A percentile compares a stretch with the other conserved stretches of the same genome.
Conservation (phyloP, 805 yeast species). For the Candida anglica region DNA sequence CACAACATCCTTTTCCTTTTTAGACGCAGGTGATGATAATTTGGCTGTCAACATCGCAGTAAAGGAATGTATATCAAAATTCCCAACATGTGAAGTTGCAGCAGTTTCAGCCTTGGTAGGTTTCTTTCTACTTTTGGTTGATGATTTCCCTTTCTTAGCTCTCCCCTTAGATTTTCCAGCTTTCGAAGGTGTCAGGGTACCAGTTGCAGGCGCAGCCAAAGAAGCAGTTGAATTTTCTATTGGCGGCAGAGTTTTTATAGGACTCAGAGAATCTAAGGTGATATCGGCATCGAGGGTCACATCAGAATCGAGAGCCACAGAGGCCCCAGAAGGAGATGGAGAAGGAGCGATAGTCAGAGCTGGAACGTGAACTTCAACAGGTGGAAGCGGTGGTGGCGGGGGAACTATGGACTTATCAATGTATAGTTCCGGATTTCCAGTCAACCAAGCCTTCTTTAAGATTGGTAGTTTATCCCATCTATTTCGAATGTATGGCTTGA, state of each 20-base stretch:
- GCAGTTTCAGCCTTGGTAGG: not conserved
- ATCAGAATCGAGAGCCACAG: not conserved
- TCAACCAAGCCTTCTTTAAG: conserved; percentile 12
- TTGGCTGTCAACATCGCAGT: conserved; percentile 21
- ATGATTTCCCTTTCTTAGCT: not conserved
- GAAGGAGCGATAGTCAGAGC: not conserved
- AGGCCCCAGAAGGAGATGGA: not conserved
- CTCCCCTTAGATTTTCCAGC: conserved; percentile 2
- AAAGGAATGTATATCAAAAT: conserved; percentile 23
- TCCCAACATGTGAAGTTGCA: not conserved
- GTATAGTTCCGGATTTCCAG: conserved; percentile 5
- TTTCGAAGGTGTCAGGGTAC: too few species aligned
- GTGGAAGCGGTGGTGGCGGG: not conserved
- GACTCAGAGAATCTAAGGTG: conserved; percentile 4
- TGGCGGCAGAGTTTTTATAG: conserved; percentile 5
- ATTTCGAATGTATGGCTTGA: conserved; percentile 11
- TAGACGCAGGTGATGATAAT: conserved; percentile 8
- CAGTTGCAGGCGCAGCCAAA: too few species aligned
- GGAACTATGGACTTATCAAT: conserved; percentile 6
- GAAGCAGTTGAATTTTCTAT: too few species aligned
- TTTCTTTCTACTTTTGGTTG: not conserved
- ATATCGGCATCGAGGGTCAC: conserved; percentile 1
- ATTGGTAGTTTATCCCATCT: conserved; percentile 20
- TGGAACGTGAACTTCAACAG: not conserved
- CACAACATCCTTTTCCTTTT: conserved; percentile 5